Evolutionary conservation across 2,329 filamentous ascomycete species (phyloP), one percentile per base, ranked within the genome.

Genomic region (Ilyonectria destructans): DNA sequence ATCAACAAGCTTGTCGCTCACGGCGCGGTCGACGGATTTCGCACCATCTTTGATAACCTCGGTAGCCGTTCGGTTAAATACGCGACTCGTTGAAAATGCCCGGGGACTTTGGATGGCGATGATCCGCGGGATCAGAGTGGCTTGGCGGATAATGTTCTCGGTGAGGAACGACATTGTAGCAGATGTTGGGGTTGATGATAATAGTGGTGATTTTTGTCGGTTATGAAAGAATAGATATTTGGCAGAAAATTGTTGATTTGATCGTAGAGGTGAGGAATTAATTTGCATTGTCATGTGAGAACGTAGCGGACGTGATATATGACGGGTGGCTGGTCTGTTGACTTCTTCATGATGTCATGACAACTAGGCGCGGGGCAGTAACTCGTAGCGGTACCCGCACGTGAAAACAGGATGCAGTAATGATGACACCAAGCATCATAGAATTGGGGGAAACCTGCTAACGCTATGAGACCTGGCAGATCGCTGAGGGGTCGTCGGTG

Each of bases 1-100:
- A 45, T 89, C 87, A 31, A 91, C 87, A 19, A 92, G 77, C 77
- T 89, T 91, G 77, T 90, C 86, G 67, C 87, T 86, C 48, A 92
- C 88, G 57, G 82, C 84, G 33, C 88, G 84, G 81, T 92, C 88
- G 6, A 90, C 88, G 6, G 80, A 82, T 80, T 91, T 90, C 65
- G 88, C 79, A 4, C 85, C 85, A 69, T 91, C 89, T 80, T 91
- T 92, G 73, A 87, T 86, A 0, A 84, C 72, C 64, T 91, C 87
- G 58, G 86, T 81, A 3, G 85, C 81, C 10, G 84, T 82, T 81
- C 89, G 90, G 54, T 82, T 82, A 9, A 80, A 71, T 2, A 79
- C 77, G 10, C 83, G 69, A 58, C 82, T 83, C 13, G 86, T 86
- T 67, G 84, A 85, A 80, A 91, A 90, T 43, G 83, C 77, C 59